Base-by-base conservation (phyloP, 495 filamentous ascomycete species). In the Hypomontagnella submonticulosa region DNA sequence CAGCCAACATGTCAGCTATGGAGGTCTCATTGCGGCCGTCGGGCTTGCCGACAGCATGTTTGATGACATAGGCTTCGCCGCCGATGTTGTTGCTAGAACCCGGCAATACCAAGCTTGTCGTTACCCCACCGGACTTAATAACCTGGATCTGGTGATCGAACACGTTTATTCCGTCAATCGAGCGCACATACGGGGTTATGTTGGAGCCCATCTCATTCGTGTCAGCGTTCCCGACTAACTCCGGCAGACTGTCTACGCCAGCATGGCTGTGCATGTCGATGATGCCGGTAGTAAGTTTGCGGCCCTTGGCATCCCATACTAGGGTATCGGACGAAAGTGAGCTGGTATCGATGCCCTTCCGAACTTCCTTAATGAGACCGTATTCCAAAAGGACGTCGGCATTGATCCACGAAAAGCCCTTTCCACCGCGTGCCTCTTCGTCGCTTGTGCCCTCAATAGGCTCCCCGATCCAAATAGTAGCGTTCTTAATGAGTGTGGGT, bases 221-320 rank as follows among this genome's bases (percentile, higher is more conserved):
- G 62, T 84, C 84, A 1, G 79, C 76, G 13, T 70, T 80, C 8
- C 80, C 79, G 3, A 11, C 32, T 1, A 85, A 66, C 0, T 58
- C 61, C 0, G 83, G 83, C 44, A 84, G 65, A 19, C 76, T 69
- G 42, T 73, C 64, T 0, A 79, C 75, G 7, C 82, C 79, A n/a
- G 82, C 77, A 73, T 90, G 88, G 37, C 79, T 84, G 73, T 90
- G 88, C 85, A 90, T 87, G 67, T 89, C 87, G 34, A 89, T 84
- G 57, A 89, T 82, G 37, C 87, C 88, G 11, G 79, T 79, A 4
- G 88, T 90, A 4, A 90, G 74, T 34, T 76, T 83, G n/a, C 81
- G 76, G 10, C 88, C 86, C 33, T 82, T 62, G n/a, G 84, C 80
- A 38, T 88, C 69, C 63, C 76, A 83, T 44, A 86, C 68, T 4